Evolutionary conservation across 257 asterid species (phyloP).

Genomic region (Plantago ovata): DNA sequence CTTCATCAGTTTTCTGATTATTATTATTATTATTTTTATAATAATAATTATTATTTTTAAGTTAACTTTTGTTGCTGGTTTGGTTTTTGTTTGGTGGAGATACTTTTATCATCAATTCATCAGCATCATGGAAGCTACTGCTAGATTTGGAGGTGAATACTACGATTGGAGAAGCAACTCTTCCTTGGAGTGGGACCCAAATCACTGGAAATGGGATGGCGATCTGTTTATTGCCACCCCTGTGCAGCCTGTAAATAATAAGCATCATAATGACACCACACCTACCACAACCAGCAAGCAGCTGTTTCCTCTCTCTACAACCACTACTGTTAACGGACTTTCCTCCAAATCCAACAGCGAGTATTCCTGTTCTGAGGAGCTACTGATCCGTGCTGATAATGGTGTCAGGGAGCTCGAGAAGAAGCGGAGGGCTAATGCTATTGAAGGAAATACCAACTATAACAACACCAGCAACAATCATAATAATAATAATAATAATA

Average conservation of each 20-base stretch:
- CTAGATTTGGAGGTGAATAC: constrained; percentile 35
- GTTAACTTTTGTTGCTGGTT: too few relatives aligned
- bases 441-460: constrained; percentile 19
- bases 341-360: constrained; percentile 56
- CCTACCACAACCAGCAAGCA: constrained; percentile 30
- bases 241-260: too few relatives aligned
- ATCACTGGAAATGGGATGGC: constrained; percentile 78
- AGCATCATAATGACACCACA: too few relatives aligned
- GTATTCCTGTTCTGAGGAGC: constrained; percentile 56
- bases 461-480: too few relatives aligned
- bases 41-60: too few relatives aligned
- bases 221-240: constrained; percentile 69
- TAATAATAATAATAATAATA: too few relatives aligned
- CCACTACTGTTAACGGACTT: constrained; percentile 19
- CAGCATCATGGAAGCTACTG: too few relatives aligned
- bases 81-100: too few relatives aligned
- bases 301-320: constrained; percentile 36
- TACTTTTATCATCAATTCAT: too few relatives aligned
- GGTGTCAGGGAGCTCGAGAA: constrained; percentile 42
- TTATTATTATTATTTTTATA: too few relatives aligned
- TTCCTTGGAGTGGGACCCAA: constrained; percentile 68
- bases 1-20: constrained; percentile 7
- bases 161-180: constrained; percentile 41
- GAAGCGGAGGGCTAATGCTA: constrained; percentile 43
- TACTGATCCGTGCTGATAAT: constrained; percentile 24